Conservation (phyloP, 2,329 filamentous ascomycete genomes). For the Colletotrichum sp. region DNA sequence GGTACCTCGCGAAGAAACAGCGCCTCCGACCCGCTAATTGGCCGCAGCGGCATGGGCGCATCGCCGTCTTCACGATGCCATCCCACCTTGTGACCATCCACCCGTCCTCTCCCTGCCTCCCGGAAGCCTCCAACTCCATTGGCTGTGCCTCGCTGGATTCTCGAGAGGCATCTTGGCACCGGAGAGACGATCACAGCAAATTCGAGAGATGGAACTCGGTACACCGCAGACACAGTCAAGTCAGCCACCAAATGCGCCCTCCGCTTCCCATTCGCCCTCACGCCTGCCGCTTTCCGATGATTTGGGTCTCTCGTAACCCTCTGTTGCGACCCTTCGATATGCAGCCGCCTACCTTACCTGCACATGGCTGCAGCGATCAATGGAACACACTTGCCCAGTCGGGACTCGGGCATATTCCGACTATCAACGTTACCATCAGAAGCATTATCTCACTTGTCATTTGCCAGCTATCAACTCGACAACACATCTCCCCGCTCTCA, state of each 20-base stretch:
- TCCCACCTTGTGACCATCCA: not conserved
- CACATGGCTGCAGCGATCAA: slow-evolving; percentile 5
- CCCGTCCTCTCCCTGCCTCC: not conserved
- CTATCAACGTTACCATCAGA: slow-evolving; percentile 1
- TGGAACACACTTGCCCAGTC: not conserved
- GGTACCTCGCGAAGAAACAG: not conserved
- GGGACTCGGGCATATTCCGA: slow-evolving; percentile 18
- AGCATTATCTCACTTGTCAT: not conserved
- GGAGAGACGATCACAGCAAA: not conserved
- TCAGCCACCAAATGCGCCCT: not conserved
- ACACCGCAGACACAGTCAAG: not conserved
- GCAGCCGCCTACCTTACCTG: not conserved
- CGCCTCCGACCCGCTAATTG: slow-evolving; percentile 19
- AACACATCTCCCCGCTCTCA: slow-evolving; percentile 6
- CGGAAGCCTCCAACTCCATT: not conserved
- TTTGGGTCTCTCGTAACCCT: not conserved
- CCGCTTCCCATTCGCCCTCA: not conserved
- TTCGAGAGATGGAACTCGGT: not conserved
- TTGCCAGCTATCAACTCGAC: not conserved
- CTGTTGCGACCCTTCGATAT: not conserved
- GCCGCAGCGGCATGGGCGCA: slow-evolving; percentile 12
- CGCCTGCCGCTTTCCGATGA: not conserved
- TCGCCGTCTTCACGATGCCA: not conserved
- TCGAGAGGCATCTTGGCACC: not conserved
- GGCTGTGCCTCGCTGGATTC: not conserved